Evolutionary conservation across 2,329 filamentous ascomycete species (phyloP), one percentile per base, ranked within the genome.

Genomic region (Colletotrichum sp.): DNA sequence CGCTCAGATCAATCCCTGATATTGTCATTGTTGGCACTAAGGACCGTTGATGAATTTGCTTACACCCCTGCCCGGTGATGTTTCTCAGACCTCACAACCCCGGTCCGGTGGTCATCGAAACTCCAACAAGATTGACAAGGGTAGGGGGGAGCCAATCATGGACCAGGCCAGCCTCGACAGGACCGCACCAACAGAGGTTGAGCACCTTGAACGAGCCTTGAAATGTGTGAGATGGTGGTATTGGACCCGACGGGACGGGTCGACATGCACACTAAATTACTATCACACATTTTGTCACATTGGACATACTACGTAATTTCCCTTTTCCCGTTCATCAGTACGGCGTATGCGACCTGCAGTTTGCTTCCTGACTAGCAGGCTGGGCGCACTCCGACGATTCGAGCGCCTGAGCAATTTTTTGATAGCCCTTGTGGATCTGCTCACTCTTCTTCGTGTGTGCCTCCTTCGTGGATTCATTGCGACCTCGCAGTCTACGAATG

Each of bases 281-380:
- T 26, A 32, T 74, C 71, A 74, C 71, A 70, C 67, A 68, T 48
- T 28, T 16, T n/a, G 26, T 70, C 71, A 71, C 71, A 74, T 24
- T 12, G 15, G 30, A 16, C 44, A 59, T 44, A 44, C 44, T 16
- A 34, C 34, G 71, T 16, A 70, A 74, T 74, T 24, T 71, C 57
- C 71, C 66, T 44, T 48, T 44, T 57, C 59, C 44, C 24, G 44
- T n/a, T 39, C 62, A 48, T 8, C 69, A 68, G 39, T 26, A 30
- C 18, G 59, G n/a, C 44, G n/a, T 52, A 24, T 24, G 32, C 28
- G n/a, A 44, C 26, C 24, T n/a, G 66, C 66, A n/a, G 44, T 70
- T 64, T 71, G 71, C 66, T 74, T 64, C n/a, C 9, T 8, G 22
- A 52, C 28, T 66, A 18, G 13, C 22, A 34, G 63, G 16, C 63